Percentiles rank a stretch among this genome's conserved stretches.
Conservation (phyloP, 345 rosid species). For the Diplotaxis tenuifolia region DNA sequence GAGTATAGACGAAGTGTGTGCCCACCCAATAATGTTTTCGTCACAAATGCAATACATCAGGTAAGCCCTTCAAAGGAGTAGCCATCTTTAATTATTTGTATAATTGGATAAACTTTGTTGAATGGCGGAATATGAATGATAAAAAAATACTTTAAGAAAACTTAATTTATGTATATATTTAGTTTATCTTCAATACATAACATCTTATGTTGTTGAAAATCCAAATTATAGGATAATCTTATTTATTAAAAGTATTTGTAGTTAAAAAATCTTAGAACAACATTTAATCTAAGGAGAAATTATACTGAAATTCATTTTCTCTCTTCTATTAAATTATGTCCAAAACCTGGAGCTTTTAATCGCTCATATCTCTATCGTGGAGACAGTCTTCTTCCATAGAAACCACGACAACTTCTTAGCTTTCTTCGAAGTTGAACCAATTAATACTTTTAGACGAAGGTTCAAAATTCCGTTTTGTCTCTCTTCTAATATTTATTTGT, state of each 20-base stretch:
- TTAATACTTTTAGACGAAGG: neutral
- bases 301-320: neutral
- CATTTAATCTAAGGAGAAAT: neutral
- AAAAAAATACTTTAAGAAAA: too few relatives aligned
- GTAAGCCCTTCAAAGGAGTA: too few relatives aligned
- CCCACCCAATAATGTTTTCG: too few relatives aligned
- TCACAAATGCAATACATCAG: too few relatives aligned
- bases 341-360: neutral
- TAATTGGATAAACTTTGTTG: too few relatives aligned
- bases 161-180: too few relatives aligned
- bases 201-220: too few relatives aligned
- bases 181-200: too few relatives aligned
- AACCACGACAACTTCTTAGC: neutral
- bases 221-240: neutral
- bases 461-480: neutral
- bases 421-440: neutral
- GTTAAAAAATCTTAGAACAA: neutral
- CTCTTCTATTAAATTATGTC: neutral
- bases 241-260: too few relatives aligned
- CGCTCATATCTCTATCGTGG: neutral
- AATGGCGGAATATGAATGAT: too few relatives aligned
- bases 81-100: too few relatives aligned
- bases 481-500: neutral
- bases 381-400: neutral
- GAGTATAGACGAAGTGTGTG: too few relatives aligned